These are phyloP conservation scores for Juncus inflexus DNA, from an alignment of 176 grass and related monocot genomes.

Conservation along the genomic window DNA sequence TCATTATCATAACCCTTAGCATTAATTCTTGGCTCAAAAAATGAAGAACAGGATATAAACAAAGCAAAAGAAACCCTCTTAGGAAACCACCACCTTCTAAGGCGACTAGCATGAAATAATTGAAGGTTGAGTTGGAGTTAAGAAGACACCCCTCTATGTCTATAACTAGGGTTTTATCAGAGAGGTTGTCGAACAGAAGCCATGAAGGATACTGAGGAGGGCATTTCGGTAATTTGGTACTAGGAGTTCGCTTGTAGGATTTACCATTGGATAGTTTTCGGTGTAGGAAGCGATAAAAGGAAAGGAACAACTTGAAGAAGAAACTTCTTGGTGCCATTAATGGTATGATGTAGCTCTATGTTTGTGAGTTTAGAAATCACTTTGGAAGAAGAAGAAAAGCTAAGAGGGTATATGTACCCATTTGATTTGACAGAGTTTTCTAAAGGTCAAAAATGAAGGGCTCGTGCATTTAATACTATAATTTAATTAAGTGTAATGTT, in stretches of 20 bases:
- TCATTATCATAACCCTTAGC: constrained; percentile 48
- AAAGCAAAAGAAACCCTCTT: constrained; percentile 44
- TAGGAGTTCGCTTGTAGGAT: neutral
- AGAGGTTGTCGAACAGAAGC: constrained; percentile 33
- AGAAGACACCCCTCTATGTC: constrained; percentile 63
- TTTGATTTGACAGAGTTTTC: constrained; percentile 16
- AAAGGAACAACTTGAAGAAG: constrained; percentile 40
- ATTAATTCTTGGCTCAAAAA: constrained; percentile 26
- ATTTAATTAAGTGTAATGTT: neutral
- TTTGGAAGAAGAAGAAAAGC: constrained; percentile 1
- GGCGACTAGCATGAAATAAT: constrained; percentile 83
- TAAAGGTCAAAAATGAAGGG: constrained; percentile 20
- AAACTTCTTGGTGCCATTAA: constrained; percentile 25
- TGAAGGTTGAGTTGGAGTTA: constrained; percentile 44
- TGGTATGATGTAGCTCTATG: neutral
- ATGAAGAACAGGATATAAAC: constrained; percentile 38
- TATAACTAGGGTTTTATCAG: constrained; percentile 34
- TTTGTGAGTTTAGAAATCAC: neutral
- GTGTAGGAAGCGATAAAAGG: constrained; percentile 27
- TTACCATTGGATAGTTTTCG: constrained; percentile 28
- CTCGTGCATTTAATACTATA: constrained; percentile 15
- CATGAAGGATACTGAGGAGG: neutral
- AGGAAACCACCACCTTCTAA: constrained; percentile 65
- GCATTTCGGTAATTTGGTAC: neutral
- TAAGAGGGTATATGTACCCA: constrained; percentile 2